Evolutionary conservation across 495 filamentous ascomycete genomes (phyloP).

Genomic region (Clavariopsis aquatica): DNA sequence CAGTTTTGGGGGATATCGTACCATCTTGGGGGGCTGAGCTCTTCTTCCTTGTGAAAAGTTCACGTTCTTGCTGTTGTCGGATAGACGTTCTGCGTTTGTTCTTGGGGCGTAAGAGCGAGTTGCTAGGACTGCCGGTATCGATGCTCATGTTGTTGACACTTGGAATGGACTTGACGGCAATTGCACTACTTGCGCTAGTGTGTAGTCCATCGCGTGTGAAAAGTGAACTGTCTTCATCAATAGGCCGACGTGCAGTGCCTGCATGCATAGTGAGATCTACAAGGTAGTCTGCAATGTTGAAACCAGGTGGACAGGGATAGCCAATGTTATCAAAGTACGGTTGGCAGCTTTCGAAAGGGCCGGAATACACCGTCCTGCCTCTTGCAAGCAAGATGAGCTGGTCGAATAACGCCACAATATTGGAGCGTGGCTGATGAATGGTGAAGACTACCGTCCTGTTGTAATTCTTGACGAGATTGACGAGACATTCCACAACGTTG

Average conservation of each 20-base stretch:
- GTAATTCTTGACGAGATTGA: slow-evolving; percentile 92
- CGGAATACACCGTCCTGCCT: slow-evolving; percentile 89
- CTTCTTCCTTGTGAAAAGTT: slow-evolving; percentile 85
- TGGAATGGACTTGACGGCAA: slow-evolving; percentile 87
- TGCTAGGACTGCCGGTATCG: slow-evolving; percentile 60
- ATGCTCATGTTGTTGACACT: slow-evolving; percentile 71
- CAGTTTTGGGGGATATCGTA: slow-evolving; percentile 61
- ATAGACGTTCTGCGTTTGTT: slow-evolving; percentile 71
- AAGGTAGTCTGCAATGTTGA: slow-evolving; percentile 98
- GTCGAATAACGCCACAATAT: slow-evolving; percentile 98
- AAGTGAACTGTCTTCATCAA: slow-evolving; percentile 58
- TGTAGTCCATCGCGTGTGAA: slow-evolving; percentile 54
- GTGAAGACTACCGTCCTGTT: slow-evolving; percentile 97
- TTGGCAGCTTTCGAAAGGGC: slow-evolving; percentile 85
- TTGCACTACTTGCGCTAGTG: slow-evolving; percentile 81
- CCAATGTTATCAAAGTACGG: slow-evolving; percentile 89
- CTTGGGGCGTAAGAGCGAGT: slow-evolving; percentile 58
- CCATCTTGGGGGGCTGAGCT: slow-evolving; percentile 53
- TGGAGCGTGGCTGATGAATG: slow-evolving; percentile 98
- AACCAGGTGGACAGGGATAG: slow-evolving; percentile 89
- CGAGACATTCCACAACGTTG: slow-evolving; percentile 94
- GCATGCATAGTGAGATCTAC: slow-evolving; percentile 98
- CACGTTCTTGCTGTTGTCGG: slow-evolving; percentile 78
- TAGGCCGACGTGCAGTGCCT: slow-evolving; percentile 55
- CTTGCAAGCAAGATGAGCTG: slow-evolving; percentile 85